Percentiles rank a stretch among this genome's conserved stretches.
Conservation (phyloP, 345 rosid genomes). For the Citrus reticulata region DNA sequence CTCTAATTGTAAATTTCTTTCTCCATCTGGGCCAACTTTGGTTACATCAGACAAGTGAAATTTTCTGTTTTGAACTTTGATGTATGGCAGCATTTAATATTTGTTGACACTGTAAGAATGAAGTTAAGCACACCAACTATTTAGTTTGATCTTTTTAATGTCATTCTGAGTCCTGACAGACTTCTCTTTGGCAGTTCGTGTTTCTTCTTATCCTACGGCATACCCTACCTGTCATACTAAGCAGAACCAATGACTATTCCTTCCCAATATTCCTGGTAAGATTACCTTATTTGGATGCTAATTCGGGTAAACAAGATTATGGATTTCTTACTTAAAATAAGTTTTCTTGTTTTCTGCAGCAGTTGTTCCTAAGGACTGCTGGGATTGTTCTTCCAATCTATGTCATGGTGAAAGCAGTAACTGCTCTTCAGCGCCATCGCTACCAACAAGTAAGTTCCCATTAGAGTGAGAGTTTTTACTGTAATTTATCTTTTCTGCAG, state of each 20-base stretch:
- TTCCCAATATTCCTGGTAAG: conserved; percentile 57
- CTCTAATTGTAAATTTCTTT: conserved; percentile 47
- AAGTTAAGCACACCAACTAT: neutral
- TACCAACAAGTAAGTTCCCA: conserved; percentile 36
- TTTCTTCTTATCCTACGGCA: conserved; percentile 74
- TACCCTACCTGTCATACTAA: conserved; percentile 61
- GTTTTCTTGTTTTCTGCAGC: conserved; percentile 29
- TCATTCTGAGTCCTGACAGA: neutral
- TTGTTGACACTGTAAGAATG: neutral
- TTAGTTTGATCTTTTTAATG: neutral
- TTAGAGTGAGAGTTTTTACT: neutral
- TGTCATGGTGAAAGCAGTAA: conserved; percentile 44
- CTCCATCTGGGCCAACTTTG: neutral
- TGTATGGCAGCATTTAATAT: neutral
- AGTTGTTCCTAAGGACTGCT: conserved; percentile 48
- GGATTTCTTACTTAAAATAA: neutral
- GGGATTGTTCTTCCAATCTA: conserved; percentile 79
- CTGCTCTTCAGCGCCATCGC: conserved; percentile 44
- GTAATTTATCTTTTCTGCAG: neutral
- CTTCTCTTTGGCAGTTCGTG: conserved; percentile 60
- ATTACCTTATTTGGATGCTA: neutral
- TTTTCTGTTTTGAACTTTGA: neutral
- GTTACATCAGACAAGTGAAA: neutral
- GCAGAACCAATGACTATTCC: conserved; percentile 37
- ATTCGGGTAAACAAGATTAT: neutral